Evolutionary conservation across 805 yeast species (phyloP).

Genomic region (Phaffomyces thermotolerans): DNA sequence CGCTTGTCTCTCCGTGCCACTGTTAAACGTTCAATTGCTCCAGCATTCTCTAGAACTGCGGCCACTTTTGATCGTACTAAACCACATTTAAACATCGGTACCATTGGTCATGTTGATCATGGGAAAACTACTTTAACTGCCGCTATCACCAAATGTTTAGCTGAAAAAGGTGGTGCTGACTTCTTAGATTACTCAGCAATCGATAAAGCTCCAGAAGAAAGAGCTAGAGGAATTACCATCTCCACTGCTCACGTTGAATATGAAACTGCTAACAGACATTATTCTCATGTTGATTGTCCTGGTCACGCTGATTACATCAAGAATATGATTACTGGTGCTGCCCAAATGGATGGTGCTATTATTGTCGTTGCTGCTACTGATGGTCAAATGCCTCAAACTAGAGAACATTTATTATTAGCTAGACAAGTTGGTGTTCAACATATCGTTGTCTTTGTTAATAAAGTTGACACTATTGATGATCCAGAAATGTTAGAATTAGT

Average conservation of each 20-base stretch:
- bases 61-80: constrained; percentile 87
- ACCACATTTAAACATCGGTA: constrained; percentile 96
- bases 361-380: constrained; percentile 99
- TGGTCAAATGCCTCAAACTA: constrained; percentile 99
- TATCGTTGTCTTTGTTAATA: constrained; percentile 95
- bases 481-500: constrained; percentile 99
- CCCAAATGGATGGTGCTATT: constrained; percentile 99
- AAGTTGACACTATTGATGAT: constrained; percentile 95
- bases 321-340: constrained; percentile 99
- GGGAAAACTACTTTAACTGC: constrained; percentile 98
- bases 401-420: constrained; percentile 96
- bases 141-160: constrained; percentile 92
- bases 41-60: constrained; percentile 34
- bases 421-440: constrained; percentile 99
- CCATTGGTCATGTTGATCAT: constrained; percentile 98
- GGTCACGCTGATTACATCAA: constrained; percentile 99
- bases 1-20: constrained; percentile 15
- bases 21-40: constrained; percentile 7
- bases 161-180: constrained; percentile 83
- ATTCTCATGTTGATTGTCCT: constrained; percentile 97
- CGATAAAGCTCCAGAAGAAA: constrained; percentile 98
- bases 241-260: constrained; percentile 97
- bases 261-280: constrained; percentile 91
- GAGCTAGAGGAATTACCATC: constrained; percentile 98
- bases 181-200: constrained; percentile 91